Evolutionary conservation across 805 yeast genomes (phyloP).

Genomic region (Jamesozyma jinghongensis): DNA sequence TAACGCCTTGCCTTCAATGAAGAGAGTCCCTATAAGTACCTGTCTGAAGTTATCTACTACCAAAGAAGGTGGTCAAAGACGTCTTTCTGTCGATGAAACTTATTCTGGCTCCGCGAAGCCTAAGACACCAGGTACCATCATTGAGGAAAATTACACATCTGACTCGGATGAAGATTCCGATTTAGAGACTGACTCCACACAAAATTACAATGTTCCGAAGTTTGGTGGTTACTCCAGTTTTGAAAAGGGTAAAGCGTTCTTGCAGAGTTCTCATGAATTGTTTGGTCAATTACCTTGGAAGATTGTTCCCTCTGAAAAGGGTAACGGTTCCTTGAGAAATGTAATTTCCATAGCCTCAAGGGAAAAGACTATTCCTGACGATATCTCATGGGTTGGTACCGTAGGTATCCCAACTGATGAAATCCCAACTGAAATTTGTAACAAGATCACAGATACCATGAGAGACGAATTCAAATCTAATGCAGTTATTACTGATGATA

Average conservation of each 20-base stretch:
- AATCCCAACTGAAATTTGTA: conserved; percentile 48
- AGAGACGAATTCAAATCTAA: conserved; percentile 43
- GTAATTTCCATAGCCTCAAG: conserved; percentile 60
- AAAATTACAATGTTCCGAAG: conserved; percentile 31
- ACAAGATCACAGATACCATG: conserved; percentile 43
- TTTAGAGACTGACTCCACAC: conserved; percentile 14
- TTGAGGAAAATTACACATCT: conserved; percentile 6
- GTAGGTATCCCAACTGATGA: conserved; percentile 85
- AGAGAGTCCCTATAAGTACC: conserved; percentile 16
- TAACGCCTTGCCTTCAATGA: conserved; percentile 27
- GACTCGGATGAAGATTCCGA: conserved; percentile 13
- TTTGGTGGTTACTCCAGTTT: conserved; percentile 71
- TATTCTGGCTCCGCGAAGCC: conserved; percentile 2
- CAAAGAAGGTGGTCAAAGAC: too few species aligned
- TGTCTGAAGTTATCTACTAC: too few species aligned
- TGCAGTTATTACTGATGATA: conserved; percentile 67
- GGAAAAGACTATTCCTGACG: conserved; percentile 31
- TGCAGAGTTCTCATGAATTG: conserved; percentile 31
- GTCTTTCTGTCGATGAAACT: conserved; percentile 1
- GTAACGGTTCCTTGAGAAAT: conserved; percentile 83
- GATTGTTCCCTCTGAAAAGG: conserved; percentile 57
- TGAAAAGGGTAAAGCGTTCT: conserved; percentile 37
- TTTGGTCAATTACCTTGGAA: conserved; percentile 58
- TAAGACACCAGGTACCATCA: neutral
- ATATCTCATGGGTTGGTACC: conserved; percentile 77